Base-by-base conservation (phyloP, 1,139 yeast genomes). In the Pichia sp. region DNA sequence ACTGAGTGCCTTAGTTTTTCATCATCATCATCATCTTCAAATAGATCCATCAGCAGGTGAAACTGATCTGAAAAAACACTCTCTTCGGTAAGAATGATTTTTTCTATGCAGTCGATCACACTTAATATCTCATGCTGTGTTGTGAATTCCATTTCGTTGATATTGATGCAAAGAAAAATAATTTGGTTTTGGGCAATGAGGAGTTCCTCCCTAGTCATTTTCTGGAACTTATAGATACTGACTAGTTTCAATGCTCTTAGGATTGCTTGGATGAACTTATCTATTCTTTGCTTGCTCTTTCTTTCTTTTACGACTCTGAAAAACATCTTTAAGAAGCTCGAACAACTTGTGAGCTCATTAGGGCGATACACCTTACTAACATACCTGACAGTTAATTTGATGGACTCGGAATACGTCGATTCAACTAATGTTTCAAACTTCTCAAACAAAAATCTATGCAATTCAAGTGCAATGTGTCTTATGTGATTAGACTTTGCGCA, bases 341-440 rank as follows among this genome's bases (percentile, higher is more conserved):
- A 29, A 55, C 65, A 61, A 5, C 3, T 20, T 24, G 31, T 58
- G 64, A 49, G 30, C 58, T 48, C 57, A 62, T 49, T 56, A 54
- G 49, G 10, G 49, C 55, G 10, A 49, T 73, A 64, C 30, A 72
- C 59, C 34, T 64, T 60, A 52, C 63, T 67, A 29, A 79, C 67
- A 64, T 81, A 83, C 1, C 69, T 64, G 2, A 78, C 76, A 0
- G 90, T 87, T 34, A 75, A 59, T 52, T 72, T 78, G n/a, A 88
- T 66, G 0, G 93, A 93, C 58, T 84, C 87, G 1, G 75, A 67
- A 61, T 87, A 83, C 55, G 84, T 77, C 1, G 84, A 72, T 55
- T 85, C 91, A 31, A 87, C 78, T 63, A 90, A 73, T 1, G 90
- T 80, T 64, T 87, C 92, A 64, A 87, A 83, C 59, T 83, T 85